Conservation (phyloP, 805 yeast species). For the Saturnispora ahearnii region DNA sequence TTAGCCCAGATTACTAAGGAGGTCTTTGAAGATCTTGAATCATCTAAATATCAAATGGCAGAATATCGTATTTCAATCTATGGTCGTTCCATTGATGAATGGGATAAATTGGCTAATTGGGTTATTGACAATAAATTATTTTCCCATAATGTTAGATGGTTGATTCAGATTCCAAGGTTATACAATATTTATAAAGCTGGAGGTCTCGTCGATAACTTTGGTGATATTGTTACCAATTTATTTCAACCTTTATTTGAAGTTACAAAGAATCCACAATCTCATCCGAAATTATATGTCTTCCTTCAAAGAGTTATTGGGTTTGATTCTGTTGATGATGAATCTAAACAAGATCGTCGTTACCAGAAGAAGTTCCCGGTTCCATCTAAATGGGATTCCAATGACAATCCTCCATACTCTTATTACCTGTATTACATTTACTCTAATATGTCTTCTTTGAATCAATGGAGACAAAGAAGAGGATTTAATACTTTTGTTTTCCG, state of each 20-base stretch:
- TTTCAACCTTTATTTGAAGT: slow-evolving; percentile 90
- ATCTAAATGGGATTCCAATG: slow-evolving; percentile 61
- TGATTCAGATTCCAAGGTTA: slow-evolving; percentile 88
- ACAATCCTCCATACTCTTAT: slow-evolving; percentile 97
- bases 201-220: slow-evolving; percentile 61
- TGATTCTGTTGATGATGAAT: slow-evolving; percentile 97
- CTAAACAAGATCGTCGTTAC: slow-evolving; percentile 77
- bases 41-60: slow-evolving; percentile 93
- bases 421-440: slow-evolving; percentile 84
- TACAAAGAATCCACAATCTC: slow-evolving; percentile 68
- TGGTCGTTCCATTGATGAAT: slow-evolving; percentile 82
- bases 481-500: slow-evolving; percentile 88
- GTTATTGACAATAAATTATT: slow-evolving; percentile 84
- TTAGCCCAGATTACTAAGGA: slow-evolving; percentile 91
- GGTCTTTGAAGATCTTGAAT: slow-evolving; percentile 88
- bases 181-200: slow-evolving; percentile 81
- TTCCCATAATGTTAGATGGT: slow-evolving; percentile 94
- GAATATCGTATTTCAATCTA: slow-evolving; percentile 93
- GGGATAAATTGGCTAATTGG: slow-evolving; percentile 96
- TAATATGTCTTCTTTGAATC: slow-evolving; percentile 77
- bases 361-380: slow-evolving; percentile 85
- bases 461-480: slow-evolving; percentile 66
- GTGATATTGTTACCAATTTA: slow-evolving; percentile 66
- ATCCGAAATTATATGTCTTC: slow-evolving; percentile 87
- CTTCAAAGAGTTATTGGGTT: slow-evolving; percentile 93